Conservation (phyloP, 768 basidiomycete species). For the Hypsizygus marmoreus region DNA sequence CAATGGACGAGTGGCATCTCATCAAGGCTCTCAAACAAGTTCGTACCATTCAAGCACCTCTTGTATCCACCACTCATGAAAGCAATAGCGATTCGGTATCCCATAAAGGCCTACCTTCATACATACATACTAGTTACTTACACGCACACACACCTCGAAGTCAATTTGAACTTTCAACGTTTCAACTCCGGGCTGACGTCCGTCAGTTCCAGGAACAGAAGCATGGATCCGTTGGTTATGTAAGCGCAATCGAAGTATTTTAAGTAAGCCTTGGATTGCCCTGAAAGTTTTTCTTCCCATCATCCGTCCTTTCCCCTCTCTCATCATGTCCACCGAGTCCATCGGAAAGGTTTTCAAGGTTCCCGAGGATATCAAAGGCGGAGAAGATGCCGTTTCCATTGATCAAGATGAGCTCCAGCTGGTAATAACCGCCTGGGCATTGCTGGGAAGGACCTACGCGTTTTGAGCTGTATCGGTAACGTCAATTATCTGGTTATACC, state of each 20-base stretch:
- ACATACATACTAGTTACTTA: not conserved
- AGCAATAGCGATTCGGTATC: slow-evolving; percentile 32
- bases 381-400: slow-evolving; percentile 24
- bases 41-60: slow-evolving; percentile 31
- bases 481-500: slow-evolving; percentile 66
- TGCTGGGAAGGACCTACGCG: slow-evolving; percentile 30
- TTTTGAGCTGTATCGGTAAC: slow-evolving; percentile 63
- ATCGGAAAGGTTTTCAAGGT: too few relatives aligned
- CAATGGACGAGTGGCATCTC: slow-evolving; percentile 90
- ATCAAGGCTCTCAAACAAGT: slow-evolving; percentile 87
- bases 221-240: too few relatives aligned
- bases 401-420: slow-evolving; percentile 48
- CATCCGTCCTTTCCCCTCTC: slow-evolving; percentile 3
- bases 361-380: too few relatives aligned
- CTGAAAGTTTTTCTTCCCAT: slow-evolving; percentile 7
- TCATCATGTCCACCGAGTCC: slow-evolving; percentile 25
- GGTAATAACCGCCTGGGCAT: slow-evolving; percentile 39
- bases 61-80: not conserved
- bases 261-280: not conserved
- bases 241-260: too few relatives aligned
- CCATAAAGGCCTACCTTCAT: slow-evolving; percentile 13
- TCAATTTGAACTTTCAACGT: too few relatives aligned
- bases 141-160: too few relatives aligned
- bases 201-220: too few relatives aligned
- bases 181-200: too few relatives aligned